Percentiles rank a stretch among this genome's conserved stretches.
Evolutionary conservation across 2,329 filamentous ascomycete genomes (phyloP).

Genomic region (Hypoxylon sp.): DNA sequence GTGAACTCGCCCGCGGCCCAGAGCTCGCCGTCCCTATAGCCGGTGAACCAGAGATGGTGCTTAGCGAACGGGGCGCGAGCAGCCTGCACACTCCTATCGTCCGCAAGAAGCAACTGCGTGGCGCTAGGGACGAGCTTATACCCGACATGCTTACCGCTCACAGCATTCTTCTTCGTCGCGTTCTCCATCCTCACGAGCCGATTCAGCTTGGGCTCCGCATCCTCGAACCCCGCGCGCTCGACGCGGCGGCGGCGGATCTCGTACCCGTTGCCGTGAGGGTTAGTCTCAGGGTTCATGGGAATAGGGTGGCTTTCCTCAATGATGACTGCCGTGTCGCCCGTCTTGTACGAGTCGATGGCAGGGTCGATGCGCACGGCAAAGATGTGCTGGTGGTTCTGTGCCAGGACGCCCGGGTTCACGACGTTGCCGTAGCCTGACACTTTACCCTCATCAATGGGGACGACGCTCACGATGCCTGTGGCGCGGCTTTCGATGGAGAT

Average conservation of each 20-base stretch:
- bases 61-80: constrained; percentile 60
- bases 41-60: constrained; percentile 64
- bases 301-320: constrained; percentile 52
- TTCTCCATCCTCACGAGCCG: constrained; percentile 65
- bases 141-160: constrained; percentile 63
- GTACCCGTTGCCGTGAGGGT: constrained; percentile 74
- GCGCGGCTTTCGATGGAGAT: constrained; percentile 73
- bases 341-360: constrained; percentile 61
- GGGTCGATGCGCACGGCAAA: constrained; percentile 76
- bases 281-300: constrained; percentile 63
- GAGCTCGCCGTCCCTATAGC: constrained; percentile 63
- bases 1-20: constrained; percentile 66
- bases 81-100: constrained; percentile 59
- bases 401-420: constrained; percentile 72
- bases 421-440: constrained; percentile 70
- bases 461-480: constrained; percentile 76
- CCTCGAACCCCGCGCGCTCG: constrained; percentile 61
- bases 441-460: constrained; percentile 69
- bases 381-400: constrained; percentile 77
- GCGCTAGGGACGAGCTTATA: constrained; percentile 63
- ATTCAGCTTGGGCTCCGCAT: constrained; percentile 67
- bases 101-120: constrained; percentile 63
- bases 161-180: constrained; percentile 58
- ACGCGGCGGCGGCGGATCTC: constrained; percentile 64
- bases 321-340: constrained; percentile 47